These are phyloP conservation scores for Eleusine indica DNA, from an alignment of 176 grass and related monocot species.

Conservation along the genomic window DNA sequence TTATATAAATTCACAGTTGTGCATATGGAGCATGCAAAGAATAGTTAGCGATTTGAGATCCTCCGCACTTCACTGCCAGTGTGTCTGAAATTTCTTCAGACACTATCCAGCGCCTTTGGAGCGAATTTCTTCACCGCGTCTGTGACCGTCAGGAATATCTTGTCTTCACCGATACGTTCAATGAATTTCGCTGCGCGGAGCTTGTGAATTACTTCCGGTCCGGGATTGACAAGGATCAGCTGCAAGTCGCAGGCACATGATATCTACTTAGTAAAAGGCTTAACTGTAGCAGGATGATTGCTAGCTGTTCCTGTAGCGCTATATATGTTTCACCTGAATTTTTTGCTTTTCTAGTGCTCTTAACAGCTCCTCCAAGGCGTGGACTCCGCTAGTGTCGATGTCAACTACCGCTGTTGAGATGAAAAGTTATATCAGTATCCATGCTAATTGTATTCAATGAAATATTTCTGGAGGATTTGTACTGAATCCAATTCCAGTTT, in stretches of 20 bases:
- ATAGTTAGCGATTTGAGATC: neutral
- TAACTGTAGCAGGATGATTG: neutral
- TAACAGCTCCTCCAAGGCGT: conserved; percentile 63
- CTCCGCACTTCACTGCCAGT: neutral
- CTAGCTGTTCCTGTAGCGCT: neutral
- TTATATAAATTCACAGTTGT: conserved; percentile 22
- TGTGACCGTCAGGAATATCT: conserved; percentile 69
- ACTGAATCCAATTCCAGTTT: neutral
- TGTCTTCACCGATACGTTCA: conserved; percentile 59
- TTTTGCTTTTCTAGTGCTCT: conserved; percentile 53
- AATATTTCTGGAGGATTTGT: neutral
- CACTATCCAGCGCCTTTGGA: conserved; percentile 44
- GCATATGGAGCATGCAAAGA: conserved; percentile 2
- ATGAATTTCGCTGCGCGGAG: conserved; percentile 58
- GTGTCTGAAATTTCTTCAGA: conserved; percentile 38
- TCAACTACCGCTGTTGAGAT: conserved; percentile 69
- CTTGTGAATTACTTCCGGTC: conserved; percentile 66
- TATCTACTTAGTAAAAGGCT: conserved; percentile 15
- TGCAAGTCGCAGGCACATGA: conserved; percentile 42
- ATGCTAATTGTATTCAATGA: neutral
- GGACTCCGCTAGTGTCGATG: conserved; percentile 80
- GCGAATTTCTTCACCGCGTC: conserved; percentile 64
- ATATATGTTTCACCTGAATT: conserved; percentile 59
- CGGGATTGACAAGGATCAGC: conserved; percentile 75
- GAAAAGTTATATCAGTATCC: neutral